These are phyloP conservation scores for Naganishia antarctica DNA, from an alignment of 768 basidiomycete species.

Conservation along the genomic window DNA sequence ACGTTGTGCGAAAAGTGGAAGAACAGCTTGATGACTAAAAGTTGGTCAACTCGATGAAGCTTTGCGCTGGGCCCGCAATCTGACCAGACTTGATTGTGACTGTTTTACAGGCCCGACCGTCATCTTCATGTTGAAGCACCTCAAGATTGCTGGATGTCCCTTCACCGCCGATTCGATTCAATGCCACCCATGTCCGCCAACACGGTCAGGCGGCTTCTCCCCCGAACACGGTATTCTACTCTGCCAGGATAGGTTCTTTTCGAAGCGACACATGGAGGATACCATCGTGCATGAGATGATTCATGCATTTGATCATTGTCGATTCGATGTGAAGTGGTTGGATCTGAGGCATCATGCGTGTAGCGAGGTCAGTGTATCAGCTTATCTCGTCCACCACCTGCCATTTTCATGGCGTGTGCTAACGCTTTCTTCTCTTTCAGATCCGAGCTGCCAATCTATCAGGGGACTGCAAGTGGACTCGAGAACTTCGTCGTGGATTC, in stretches of 20 bases:
- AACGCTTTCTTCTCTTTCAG: constrained; percentile 51
- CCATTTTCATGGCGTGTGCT: not conserved
- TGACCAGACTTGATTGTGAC: not conserved
- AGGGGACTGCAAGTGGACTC: constrained; percentile 81
- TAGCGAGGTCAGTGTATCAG: constrained; percentile 68
- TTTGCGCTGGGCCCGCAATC: not conserved
- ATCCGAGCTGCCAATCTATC: constrained; percentile 91
- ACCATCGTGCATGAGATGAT: constrained; percentile 89
- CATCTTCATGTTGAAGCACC: constrained; percentile 85
- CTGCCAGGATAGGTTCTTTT: constrained; percentile 77
- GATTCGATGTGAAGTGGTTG: constrained; percentile 86
- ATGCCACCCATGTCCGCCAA: constrained; percentile 75
- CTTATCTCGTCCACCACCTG: no score
- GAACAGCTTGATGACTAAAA: constrained; percentile 62
- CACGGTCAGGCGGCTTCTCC: constrained; percentile 72
- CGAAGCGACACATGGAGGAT: constrained; percentile 82
- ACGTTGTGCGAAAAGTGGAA: constrained; percentile 66
- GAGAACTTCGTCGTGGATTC: constrained; percentile 74
- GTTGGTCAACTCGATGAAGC: constrained; percentile 53
- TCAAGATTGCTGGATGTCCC: constrained; percentile 67
- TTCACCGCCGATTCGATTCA: constrained; percentile 69
- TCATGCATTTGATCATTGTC: constrained; percentile 92
- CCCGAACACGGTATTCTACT: constrained; percentile 72
- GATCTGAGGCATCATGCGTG: constrained; percentile 93
- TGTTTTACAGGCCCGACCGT: constrained; percentile 66